Conservation (phyloP, 2,329 filamentous ascomycete genomes). For the Capronia coronata region DNA sequence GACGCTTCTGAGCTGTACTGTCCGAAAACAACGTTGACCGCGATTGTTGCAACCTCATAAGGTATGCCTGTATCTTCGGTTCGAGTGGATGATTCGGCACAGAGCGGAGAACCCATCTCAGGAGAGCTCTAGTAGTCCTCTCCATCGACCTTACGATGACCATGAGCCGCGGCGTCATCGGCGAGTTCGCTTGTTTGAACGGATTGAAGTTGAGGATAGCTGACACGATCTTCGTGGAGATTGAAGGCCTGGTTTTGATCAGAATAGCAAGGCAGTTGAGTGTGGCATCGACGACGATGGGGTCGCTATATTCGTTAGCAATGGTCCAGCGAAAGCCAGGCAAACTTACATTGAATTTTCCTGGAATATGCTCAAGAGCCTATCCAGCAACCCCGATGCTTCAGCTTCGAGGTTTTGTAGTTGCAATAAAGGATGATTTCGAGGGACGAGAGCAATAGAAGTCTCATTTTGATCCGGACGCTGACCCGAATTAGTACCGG, state of each 20-base stretch:
- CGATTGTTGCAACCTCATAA: constrained; percentile 73
- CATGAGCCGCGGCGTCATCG: constrained; percentile 69
- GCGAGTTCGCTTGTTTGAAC: constrained; percentile 67
- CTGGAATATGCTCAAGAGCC: constrained; percentile 76
- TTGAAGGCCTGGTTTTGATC: constrained; percentile 71
- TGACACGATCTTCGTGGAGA: constrained; percentile 77
- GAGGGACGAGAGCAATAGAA: constrained; percentile 76
- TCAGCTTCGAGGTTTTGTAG: constrained; percentile 83
- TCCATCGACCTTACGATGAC: constrained; percentile 91
- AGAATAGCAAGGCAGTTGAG: constrained; percentile 80
- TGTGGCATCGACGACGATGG: constrained; percentile 80
- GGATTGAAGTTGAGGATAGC: constrained; percentile 89
- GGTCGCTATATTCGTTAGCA: constrained; percentile 55
- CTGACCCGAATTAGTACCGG: constrained; percentile 39
- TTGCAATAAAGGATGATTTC: constrained; percentile 73
- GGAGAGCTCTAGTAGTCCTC: constrained; percentile 76
- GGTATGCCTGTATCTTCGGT: constrained; percentile 75
- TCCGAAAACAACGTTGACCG: constrained; percentile 76
- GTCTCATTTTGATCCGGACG: constrained; percentile 72
- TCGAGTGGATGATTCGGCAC: constrained; percentile 72
- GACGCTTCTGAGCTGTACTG: constrained; percentile 62
- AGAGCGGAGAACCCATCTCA: constrained; percentile 79
- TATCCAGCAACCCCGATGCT: constrained; percentile 80
- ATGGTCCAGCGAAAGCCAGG: neutral
- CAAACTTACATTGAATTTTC: constrained; percentile 67